Evolutionary conservation across 108 stramenopile species (phyloP), one percentile per base, ranked within the genome.

Genomic region (Fragilaria crotonensis): DNA sequence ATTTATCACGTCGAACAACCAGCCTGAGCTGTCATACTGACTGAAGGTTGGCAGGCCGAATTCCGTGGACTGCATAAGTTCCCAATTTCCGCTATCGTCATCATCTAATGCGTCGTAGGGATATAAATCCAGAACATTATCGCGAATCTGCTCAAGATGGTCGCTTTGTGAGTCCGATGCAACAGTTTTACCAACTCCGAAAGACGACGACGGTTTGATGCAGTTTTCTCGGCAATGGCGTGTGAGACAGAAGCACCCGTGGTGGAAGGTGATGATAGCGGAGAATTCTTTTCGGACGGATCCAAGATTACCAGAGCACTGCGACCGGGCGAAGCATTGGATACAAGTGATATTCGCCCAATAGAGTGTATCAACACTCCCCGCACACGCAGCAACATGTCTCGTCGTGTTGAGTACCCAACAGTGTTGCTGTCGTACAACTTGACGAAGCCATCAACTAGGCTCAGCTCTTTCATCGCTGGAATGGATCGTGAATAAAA

Each of bases 391-490:
- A 93, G 25, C 33, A 87, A 62, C 26, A 84, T 62, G 22, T 84
- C 85, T 41, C 74, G 58, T 47, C 75, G 51, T 3, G 87, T 79
- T 4, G 85, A 81, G 48, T 81, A 87, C 19, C 82, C 76, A 1
- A 47, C 54, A 25, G 74, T 75, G 30, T 64, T 71, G 1, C 80
- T 74, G 60, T 87, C 81, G 48, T 82, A 93, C 0, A 93, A 63
- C 61, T 84, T 89, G 25, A 89, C 68, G 31, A 83, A 74, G 1
- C 90, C 90, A 70, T 89, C 90, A n/a, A 93, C 79, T 5, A 89
- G 63, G 27, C 68, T 71, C 1, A 93, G n/a, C 67, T 91, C 80
- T 19, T 77, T 75, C 81, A 91, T 85, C 28, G 72, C 78, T 14
- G 90, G 84, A 56, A 91, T 83, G 7, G 80, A 55, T 33, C 83